Base-by-base conservation (phyloP, 2,329 filamentous ascomycete genomes). In the Penicillium sclerotigenum region DNA sequence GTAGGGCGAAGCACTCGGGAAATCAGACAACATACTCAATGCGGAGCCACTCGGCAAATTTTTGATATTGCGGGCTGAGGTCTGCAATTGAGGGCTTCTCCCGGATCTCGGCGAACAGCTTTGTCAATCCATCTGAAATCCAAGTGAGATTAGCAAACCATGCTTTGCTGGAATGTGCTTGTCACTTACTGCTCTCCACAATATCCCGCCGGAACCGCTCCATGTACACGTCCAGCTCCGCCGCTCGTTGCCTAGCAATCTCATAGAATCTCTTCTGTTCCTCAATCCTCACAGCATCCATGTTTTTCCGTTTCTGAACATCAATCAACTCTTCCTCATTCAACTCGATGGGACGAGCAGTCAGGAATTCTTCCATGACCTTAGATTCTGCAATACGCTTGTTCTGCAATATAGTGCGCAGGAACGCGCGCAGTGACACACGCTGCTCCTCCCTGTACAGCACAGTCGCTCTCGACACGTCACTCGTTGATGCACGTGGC, bases 211-310 rank as follows among this genome's bases (percentile, higher is more conserved):
- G 79, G 71, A 88, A 88, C 58, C 83, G 83, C 75, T 99, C 94
- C 94, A 99, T 99, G 71, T 97, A 97, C 24, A 96, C 90, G 73
- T 99, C 94, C 48, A 99, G 81, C 68, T 97, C 94, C 5, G 90
- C 88, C 1, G 94, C 94, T 62, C 94, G 86, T 73, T 91, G 87
- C 62, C 91, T 82, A 9, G 94, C 94, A 69, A 99, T 92, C 71
- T 99, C 93, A 73, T 97, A 99, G 71, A 99, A 99, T 62, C 87
- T 85, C 70, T 87, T 89, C 72, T 99, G 94, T 73, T 99, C 94
- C 68, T 96, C 90, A 50, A 97, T 83, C 42, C 94, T 86, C 73
- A 89, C 89, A 71, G 90, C 87, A 66, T 99, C 94, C 74, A 96
- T 86, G 13, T 84, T 81, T 73, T 92, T 95, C 51, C 94, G 83